phyloP scores from a whole-genome alignment of 148 eudicot species.

The Cornus suecica region DNA sequence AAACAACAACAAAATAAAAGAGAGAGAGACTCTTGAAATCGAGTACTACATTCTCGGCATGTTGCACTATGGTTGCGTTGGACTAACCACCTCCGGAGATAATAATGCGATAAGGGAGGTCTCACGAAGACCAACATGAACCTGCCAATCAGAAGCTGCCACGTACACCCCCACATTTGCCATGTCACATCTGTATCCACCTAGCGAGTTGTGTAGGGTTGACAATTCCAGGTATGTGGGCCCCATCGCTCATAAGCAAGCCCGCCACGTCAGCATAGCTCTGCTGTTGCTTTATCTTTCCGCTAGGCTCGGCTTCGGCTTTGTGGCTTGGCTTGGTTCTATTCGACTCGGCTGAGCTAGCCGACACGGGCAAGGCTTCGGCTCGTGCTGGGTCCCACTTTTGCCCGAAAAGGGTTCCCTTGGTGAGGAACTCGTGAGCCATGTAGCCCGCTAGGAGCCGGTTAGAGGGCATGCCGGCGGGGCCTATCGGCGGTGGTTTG shows the following conservation, averaged over 20 bases:
- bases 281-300: constrained; percentile 17
- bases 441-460: constrained; percentile 71
- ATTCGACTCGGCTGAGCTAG: constrained; percentile 26
- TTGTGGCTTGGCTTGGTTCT: constrained; percentile 15
- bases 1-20: neutral
- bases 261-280: constrained; percentile 59
- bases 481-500: neutral
- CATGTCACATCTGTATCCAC: constrained; percentile 66
- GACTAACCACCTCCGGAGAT: neutral
- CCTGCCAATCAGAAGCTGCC: neutral
- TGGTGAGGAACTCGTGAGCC: constrained; percentile 68
- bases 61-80: neutral
- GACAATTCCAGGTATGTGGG: constrained; percentile 57
- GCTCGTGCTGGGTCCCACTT: constrained; percentile 61
- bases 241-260: constrained; percentile 51
- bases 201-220: constrained; percentile 67
- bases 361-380: constrained; percentile 32
- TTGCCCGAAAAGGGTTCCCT: constrained; percentile 66
- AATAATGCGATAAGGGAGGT: neutral
- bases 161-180: neutral
- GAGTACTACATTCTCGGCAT: neutral
- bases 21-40: too few species aligned
- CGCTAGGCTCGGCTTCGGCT: constrained; percentile 25
- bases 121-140: neutral
- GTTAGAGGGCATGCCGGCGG: constrained; percentile 37